A percentile compares a stretch with the other conserved stretches of the same genome.
Conservation (phyloP, 2,329 filamentous ascomycete genomes). For the Pseudocercospora vitis region DNA sequence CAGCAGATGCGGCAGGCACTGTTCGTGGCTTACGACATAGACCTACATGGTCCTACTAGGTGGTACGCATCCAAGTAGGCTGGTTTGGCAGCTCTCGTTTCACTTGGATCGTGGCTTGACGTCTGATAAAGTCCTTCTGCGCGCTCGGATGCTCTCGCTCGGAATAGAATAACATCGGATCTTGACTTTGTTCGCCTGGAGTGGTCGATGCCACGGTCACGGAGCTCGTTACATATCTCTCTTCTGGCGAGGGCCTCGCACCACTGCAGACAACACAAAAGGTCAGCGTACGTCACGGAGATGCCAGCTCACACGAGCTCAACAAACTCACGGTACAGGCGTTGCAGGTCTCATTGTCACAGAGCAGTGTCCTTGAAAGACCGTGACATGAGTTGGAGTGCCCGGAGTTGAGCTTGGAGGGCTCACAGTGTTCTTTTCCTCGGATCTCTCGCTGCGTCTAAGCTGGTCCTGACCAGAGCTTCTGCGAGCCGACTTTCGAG, state of each 20-base stretch:
- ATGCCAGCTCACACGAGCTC: too few species aligned
- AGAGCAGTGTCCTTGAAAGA: not conserved
- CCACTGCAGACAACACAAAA: too few species aligned
- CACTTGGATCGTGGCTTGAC: not conserved
- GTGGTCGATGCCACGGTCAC: not conserved
- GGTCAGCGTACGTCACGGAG: too few species aligned
- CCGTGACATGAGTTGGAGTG: not conserved
- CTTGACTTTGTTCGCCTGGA: not conserved
- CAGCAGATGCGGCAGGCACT: too few species aligned
- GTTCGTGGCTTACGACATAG: too few species aligned
- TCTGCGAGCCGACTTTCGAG: not conserved
- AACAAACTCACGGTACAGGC: too few species aligned
- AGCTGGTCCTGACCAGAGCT: not conserved
- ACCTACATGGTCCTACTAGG: too few species aligned
- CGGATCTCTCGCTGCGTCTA: not conserved
- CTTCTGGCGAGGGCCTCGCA: not conserved
- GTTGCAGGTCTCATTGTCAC: not conserved
- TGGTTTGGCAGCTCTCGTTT: not conserved
- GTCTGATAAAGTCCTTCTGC: not conserved
- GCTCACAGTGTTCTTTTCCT: not conserved
- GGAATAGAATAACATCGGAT: not conserved
- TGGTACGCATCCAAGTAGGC: conserved; percentile 3
- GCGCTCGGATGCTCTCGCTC: not conserved
- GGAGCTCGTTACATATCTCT: not conserved
- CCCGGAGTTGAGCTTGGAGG: not conserved